A percentile compares a stretch with the other conserved stretches of the same genome.
Conservation (phyloP, 805 yeast genomes). For the Candida endomychidarum region DNA sequence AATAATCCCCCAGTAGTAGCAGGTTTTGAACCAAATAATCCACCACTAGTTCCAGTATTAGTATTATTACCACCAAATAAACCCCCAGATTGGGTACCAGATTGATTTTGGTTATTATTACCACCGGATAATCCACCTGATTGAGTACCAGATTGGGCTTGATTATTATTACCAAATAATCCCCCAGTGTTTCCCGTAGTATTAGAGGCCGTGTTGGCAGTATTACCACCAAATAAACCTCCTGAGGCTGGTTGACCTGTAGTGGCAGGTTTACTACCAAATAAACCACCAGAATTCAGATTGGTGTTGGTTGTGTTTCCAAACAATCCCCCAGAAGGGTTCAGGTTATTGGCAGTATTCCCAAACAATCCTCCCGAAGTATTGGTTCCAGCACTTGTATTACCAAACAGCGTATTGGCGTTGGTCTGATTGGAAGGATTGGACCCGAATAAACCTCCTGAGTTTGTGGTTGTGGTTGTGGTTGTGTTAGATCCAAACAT, state of each 20-base stretch:
- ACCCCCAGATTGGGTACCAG: constrained; percentile 15
- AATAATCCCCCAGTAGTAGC: constrained; percentile 17
- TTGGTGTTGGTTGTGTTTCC: constrained; percentile 15
- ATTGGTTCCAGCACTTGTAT: background rate
- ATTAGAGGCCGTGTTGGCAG: constrained; percentile 7
- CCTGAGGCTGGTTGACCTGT: constrained; percentile 17
- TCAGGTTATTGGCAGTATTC: constrained; percentile 5
- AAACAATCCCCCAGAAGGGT: constrained; percentile 23
- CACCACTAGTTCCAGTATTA: constrained; percentile 16
- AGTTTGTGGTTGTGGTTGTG: constrained; percentile 10
- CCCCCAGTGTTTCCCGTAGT: constrained; percentile 17
- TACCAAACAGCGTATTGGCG: constrained; percentile 15
- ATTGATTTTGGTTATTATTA: constrained; percentile 7
- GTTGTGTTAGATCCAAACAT: constrained; percentile 11
- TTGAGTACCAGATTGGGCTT: constrained; percentile 11
- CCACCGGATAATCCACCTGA: constrained; percentile 28
- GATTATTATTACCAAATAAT: constrained; percentile 21
- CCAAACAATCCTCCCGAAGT: constrained; percentile 24
- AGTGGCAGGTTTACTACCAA: constrained; percentile 12
- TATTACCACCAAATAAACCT: constrained; percentile 21
- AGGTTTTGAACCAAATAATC: constrained; percentile 20
- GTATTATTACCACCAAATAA: constrained; percentile 19
- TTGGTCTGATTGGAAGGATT: constrained; percentile 12
- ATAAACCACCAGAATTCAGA: constrained; percentile 14
- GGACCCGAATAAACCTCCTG: constrained; percentile 24